Evolutionary conservation across 805 yeast genomes (phyloP).

Genomic region (Vanderwaltozyma tropicalis): DNA sequence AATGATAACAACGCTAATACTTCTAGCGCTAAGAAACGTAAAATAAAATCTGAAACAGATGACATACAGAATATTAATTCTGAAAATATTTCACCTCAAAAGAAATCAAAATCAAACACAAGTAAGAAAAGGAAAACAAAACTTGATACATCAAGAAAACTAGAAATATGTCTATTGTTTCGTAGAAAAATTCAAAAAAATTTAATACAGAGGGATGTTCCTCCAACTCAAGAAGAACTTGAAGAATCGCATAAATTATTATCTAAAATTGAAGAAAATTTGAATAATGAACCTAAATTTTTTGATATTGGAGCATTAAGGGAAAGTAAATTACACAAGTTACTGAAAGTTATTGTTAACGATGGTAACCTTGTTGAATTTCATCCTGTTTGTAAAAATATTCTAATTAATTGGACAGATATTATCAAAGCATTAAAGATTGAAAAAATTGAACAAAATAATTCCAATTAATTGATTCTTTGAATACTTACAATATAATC

Average conservation of each 20-base stretch:
- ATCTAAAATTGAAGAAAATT: constrained; percentile 17
- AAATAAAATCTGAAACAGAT: neutral
- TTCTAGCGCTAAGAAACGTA: neutral
- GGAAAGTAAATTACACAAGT: constrained; percentile 24
- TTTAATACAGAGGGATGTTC: constrained; percentile 22
- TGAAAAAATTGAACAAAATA: constrained; percentile 12
- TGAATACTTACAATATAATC: too few relatives aligned
- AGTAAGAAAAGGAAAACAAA: constrained; percentile 7
- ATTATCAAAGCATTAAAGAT: constrained; percentile 15
- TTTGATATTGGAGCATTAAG: constrained; percentile 24
- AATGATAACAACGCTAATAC: neutral
- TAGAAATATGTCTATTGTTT: constrained; percentile 22
- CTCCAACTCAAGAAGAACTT: constrained; percentile 19
- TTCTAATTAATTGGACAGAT: constrained; percentile 19
- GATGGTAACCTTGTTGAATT: constrained; percentile 20
- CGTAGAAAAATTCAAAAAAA: constrained; percentile 26
- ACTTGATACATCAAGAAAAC: constrained; percentile 18
- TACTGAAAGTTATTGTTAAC: constrained; percentile 22
- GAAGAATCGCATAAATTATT: constrained; percentile 22
- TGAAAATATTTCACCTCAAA: neutral
- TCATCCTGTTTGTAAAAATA: constrained; percentile 20
- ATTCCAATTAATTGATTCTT: too few relatives aligned
- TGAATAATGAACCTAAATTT: constrained; percentile 19
- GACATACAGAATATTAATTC: too few relatives aligned
- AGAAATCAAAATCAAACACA: neutral